These are phyloP conservation scores for Leccinum subtestaceum DNA, from an alignment of 768 basidiomycete genomes.

Conservation along the genomic window DNA sequence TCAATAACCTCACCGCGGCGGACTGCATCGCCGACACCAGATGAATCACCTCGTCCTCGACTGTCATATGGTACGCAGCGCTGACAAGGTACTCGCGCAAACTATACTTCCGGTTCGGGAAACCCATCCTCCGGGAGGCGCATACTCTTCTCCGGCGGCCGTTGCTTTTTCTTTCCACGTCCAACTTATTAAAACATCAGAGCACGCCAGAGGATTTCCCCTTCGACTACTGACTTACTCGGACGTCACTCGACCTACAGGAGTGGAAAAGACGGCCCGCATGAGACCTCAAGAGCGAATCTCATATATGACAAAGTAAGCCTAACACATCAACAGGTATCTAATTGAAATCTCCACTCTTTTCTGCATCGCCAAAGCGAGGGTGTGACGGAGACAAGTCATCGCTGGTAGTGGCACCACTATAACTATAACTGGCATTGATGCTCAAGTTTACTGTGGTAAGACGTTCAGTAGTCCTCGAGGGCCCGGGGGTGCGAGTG, in stretches of 20 bases:
- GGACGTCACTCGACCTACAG: not conserved
- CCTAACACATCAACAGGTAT: not conserved
- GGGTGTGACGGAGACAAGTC: not conserved
- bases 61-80: no score
- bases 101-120: not conserved
- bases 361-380: not conserved
- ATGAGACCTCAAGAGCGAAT: not conserved
- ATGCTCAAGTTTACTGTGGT: slow-evolving; percentile 13
- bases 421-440: not conserved
- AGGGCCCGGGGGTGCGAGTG: not conserved
- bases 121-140: not conserved
- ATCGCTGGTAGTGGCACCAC: not conserved
- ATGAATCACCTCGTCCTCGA: no score
- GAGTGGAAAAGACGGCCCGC: not conserved
- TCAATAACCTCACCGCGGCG: no score
- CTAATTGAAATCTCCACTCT: not conserved
- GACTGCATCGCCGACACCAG: no score
- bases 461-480: not conserved
- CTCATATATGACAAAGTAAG: not conserved
- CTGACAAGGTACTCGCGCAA: not conserved
- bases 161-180: not conserved
- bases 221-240: not conserved
- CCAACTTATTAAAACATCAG: not conserved
- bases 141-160: not conserved
- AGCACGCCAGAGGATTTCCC: not conserved